Base-by-base conservation (phyloP, 2,329 filamentous ascomycete species). In the Ceratocystis cubensis region DNA sequence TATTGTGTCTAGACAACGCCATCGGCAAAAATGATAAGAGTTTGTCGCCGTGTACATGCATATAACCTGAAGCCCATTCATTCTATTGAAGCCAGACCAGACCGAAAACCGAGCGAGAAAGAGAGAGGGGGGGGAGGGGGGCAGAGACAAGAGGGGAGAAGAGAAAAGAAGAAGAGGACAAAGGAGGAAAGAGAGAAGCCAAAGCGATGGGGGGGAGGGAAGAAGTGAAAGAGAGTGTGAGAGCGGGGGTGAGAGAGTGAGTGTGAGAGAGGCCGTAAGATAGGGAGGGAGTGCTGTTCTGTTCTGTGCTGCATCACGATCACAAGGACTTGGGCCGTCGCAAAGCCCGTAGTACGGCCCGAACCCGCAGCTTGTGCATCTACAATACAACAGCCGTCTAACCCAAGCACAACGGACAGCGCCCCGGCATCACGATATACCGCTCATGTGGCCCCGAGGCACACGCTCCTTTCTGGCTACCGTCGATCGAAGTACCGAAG, bases 341-440 rank as follows among this genome's bases (percentile, higher is more conserved):
- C 6, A 37, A 37, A 37, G 33, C 33, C 33, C 8, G 33, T 37
- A 37, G 33, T 37, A 37, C 53, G 8, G n/a, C 25, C 22, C 7
- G 5, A 57, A 13, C 4, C 53, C 5, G 7, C 37, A 22, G 3
- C 7, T 10, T 10, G 33, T 37, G 33, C 1, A 37, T 37, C 8
- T 37, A 6, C 8, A 37, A 37, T 37, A 6, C 8, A 37, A 10
- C 33, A 37, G 33, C 8, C 33, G 33, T 56, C 74, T 73, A 78
- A 56, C 75, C 72, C 53, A 73, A 74, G 69, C 78, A 80, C 4
- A 80, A 71, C 2, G 78, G 78, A 70, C 78, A 88, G 72, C 81
- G 81, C 66, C 85, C 86, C 10, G 84, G 82, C 33, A 87, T 76
- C 56, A 90, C 82, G 71, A 91, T 89, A 71, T 87, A 89, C 70